Conservation (phyloP, 1,139 yeast genomes). For the Zygosaccharomyces pseudobailii region DNA sequence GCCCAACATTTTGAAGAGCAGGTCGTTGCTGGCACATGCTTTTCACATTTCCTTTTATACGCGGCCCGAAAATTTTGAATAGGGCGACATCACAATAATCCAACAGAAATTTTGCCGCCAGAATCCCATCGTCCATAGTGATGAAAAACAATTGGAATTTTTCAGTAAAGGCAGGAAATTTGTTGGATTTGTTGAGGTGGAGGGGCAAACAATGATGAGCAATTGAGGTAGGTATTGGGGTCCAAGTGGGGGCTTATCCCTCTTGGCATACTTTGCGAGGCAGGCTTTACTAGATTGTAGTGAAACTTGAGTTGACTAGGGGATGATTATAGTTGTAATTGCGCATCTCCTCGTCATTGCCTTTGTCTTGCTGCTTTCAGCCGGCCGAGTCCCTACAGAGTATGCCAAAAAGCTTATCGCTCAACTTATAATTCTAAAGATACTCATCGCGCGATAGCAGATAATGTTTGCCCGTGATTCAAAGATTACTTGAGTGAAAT, state of each 20-base stretch:
- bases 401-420: too few relatives aligned
- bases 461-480: too few relatives aligned
- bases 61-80: slow-evolving; percentile 4
- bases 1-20: slow-evolving; percentile 2
- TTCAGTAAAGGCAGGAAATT: not conserved
- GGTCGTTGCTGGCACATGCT: slow-evolving; percentile 4
- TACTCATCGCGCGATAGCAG: too few relatives aligned
- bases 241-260: not conserved
- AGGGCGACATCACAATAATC: slow-evolving; percentile 1
- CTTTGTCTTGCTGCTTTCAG: too few relatives aligned
- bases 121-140: not conserved
- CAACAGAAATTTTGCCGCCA: slow-evolving; percentile 4
- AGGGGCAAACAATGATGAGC: not conserved
- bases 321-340: too few relatives aligned
- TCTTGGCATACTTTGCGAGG: too few relatives aligned
- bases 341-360: too few relatives aligned
- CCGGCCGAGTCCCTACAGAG: too few relatives aligned
- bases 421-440: too few relatives aligned
- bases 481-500: too few relatives aligned
- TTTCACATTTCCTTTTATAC: slow-evolving; percentile 2
- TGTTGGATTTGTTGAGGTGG: not conserved
- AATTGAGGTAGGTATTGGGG: not conserved
- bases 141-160: not conserved
- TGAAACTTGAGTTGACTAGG: too few relatives aligned
- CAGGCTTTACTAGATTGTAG: too few relatives aligned